phyloP scores from a whole-genome alignment of 2,329 filamentous ascomycete genomes.

The Diplocarpon mali region DNA sequence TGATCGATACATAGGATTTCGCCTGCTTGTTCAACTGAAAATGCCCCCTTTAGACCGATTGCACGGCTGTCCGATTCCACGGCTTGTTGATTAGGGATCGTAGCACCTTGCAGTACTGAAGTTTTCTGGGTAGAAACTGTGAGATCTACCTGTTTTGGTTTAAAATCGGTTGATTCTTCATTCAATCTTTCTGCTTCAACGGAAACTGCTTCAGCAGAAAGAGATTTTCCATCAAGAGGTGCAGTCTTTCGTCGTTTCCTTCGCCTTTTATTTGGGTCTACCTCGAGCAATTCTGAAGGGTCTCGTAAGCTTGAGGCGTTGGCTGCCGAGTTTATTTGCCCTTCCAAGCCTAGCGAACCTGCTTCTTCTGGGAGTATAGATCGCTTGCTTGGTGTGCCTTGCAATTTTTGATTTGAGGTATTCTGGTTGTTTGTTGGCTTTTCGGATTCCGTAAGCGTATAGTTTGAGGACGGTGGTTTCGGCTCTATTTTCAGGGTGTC shows the following conservation, averaged over 20 bases:
- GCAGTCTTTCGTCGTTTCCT: conserved; percentile 36
- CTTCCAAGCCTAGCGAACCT: neutral
- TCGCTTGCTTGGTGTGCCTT: neutral
- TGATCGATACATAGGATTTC: too few relatives aligned
- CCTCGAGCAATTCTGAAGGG: conserved; percentile 20
- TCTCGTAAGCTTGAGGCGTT: neutral
- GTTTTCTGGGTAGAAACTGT: too few relatives aligned
- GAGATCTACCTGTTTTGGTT: neutral
- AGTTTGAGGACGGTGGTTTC: neutral
- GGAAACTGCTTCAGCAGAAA: neutral
- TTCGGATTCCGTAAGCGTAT: neutral
- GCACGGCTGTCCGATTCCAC: too few relatives aligned
- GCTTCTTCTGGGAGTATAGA: neutral
- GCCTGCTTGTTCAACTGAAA: too few relatives aligned
- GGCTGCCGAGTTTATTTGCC: neutral
- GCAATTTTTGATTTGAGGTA: neutral
- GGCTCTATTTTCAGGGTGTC: neutral
- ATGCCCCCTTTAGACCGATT: too few relatives aligned
- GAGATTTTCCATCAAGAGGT: conserved; percentile 16
- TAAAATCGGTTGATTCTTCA: neutral
- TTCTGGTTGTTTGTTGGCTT: neutral
- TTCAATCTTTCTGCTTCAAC: neutral
- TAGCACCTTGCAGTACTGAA: too few relatives aligned
- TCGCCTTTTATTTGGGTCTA: conserved; percentile 26
- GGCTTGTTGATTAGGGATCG: too few relatives aligned